Percentiles rank a stretch among this genome's conserved stretches.
phyloP scores from a whole-genome alignment of 164 flowering plant species.

The Piper betle region DNA sequence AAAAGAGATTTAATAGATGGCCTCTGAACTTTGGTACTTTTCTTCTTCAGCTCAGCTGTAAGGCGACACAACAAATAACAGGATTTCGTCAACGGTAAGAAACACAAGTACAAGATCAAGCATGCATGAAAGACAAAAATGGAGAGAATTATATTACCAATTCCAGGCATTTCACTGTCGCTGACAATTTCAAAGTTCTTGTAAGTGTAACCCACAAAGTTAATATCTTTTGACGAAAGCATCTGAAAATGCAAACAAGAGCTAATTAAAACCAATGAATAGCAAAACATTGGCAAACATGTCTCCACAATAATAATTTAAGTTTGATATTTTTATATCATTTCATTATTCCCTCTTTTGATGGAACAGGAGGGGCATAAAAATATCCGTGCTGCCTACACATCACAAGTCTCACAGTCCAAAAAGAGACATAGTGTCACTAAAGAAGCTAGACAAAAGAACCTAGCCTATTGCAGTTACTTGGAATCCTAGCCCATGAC shows the following conservation, averaged over 20 bases:
- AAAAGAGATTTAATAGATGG: constrained; percentile 84
- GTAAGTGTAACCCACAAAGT: constrained; percentile 54
- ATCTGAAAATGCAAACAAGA: constrained; percentile 23
- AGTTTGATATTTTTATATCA: too few species aligned
- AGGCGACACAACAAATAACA: not conserved
- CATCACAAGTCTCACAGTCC: too few species aligned
- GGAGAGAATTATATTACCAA: constrained; percentile 19
- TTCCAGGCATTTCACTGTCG: constrained; percentile 44
- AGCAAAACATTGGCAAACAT: not conserved
- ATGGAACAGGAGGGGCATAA: too few species aligned
- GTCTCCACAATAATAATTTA: not conserved
- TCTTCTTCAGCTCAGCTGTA: constrained; percentile 89
- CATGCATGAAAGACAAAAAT: not conserved
- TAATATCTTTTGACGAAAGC: constrained; percentile 54
- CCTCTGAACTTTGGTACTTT: constrained; percentile 54
- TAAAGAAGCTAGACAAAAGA: too few species aligned
- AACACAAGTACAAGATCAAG: not conserved
- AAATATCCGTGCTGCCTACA: too few species aligned
- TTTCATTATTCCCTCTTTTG: too few species aligned
- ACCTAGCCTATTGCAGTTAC: too few species aligned
- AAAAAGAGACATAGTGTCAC: too few species aligned
- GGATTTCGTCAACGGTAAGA: not conserved
- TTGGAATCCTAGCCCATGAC: too few species aligned
- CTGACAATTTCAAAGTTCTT: constrained; percentile 52
- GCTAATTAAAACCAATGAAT: not conserved